phyloP scores from a whole-genome alignment of 2,329 filamentous ascomycete species.

The Cyphellophora attinorum region DNA sequence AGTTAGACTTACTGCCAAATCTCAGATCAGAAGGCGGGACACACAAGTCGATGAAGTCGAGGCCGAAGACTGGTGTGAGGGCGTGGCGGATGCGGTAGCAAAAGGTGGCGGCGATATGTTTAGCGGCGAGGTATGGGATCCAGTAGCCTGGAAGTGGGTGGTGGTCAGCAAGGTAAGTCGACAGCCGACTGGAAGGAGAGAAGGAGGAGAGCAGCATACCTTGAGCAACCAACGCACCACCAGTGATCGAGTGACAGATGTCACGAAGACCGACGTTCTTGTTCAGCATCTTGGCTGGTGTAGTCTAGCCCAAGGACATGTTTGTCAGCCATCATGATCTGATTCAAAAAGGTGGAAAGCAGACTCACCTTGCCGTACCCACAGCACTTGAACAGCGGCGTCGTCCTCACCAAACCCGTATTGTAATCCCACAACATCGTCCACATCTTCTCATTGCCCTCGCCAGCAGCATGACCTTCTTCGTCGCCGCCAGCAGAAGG shows the following conservation, averaged over 20 bases:
- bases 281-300: conserved; percentile 72
- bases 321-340: too few relatives aligned
- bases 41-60: conserved; percentile 67
- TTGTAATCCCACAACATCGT: conserved; percentile 97
- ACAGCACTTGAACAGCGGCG: conserved; percentile 86
- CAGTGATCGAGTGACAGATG: conserved; percentile 91
- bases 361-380: conserved; percentile 70
- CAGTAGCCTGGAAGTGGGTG: conserved; percentile 71
- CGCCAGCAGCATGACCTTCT: too few relatives aligned
- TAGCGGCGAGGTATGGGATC: conserved; percentile 85
- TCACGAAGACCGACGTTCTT: conserved; percentile 73
- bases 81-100: conserved; percentile 76
- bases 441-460: conserved; percentile 56
- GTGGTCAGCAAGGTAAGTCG: conserved; percentile 1
- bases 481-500: conserved; percentile 39
- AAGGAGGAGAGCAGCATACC: conserved; percentile 43
- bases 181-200: conserved; percentile 1
- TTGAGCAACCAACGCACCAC: conserved; percentile 81
- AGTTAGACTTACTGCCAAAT: too few relatives aligned
- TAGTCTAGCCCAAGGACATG: conserved; percentile 67
- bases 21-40: conserved; percentile 49
- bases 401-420: conserved; percentile 84
- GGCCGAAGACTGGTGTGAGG: conserved; percentile 82
- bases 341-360: too few relatives aligned
- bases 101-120: conserved; percentile 79